Conservation (phyloP, 306 rosid species). For the Aeschynomene evenia region DNA sequence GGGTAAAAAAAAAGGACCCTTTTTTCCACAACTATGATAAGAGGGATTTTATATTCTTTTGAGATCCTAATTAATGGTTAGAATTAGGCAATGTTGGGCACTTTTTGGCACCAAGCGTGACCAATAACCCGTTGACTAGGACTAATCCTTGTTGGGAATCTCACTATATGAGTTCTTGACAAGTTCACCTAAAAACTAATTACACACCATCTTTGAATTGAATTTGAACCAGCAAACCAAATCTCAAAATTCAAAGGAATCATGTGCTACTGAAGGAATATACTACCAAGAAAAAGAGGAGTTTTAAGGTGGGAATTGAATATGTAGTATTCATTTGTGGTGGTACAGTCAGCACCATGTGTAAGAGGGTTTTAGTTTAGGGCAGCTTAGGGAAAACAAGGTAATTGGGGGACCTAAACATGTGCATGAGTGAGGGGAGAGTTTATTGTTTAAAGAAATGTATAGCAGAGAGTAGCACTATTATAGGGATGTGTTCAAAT, state of each 20-base stretch:
- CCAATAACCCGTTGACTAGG: constrained; percentile 44
- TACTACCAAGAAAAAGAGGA: not conserved
- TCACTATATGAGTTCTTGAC: constrained; percentile 37
- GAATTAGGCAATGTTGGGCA: constrained; percentile 39
- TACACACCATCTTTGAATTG: constrained; percentile 21
- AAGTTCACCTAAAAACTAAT: constrained; percentile 19
- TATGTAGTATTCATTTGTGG: constrained; percentile 29
- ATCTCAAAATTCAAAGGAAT: constrained; percentile 44
- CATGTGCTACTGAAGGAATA: constrained; percentile 46
- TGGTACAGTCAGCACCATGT: constrained; percentile 57
- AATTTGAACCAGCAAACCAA: constrained; percentile 14
- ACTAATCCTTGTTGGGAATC: constrained; percentile 44
- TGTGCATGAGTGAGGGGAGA: constrained; percentile 39
- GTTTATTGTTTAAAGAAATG: constrained; percentile 24
- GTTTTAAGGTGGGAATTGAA: not conserved
- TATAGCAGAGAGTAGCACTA: constrained; percentile 39
- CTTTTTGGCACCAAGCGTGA: constrained; percentile 31
- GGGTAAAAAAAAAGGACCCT: constrained; percentile 21
- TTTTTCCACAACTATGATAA: constrained; percentile 15
- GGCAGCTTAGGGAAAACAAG: constrained; percentile 28
- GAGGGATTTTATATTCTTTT: constrained; percentile 25
- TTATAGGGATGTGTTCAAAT: constrained; percentile 57
- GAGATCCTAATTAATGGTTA: constrained; percentile 30
- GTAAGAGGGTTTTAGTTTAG: constrained; percentile 30
- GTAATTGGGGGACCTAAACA: constrained; percentile 35